Base-by-base conservation (phyloP, 2,329 filamentous ascomycete species). In the Stagonosporopsis chrysanthemi region DNA sequence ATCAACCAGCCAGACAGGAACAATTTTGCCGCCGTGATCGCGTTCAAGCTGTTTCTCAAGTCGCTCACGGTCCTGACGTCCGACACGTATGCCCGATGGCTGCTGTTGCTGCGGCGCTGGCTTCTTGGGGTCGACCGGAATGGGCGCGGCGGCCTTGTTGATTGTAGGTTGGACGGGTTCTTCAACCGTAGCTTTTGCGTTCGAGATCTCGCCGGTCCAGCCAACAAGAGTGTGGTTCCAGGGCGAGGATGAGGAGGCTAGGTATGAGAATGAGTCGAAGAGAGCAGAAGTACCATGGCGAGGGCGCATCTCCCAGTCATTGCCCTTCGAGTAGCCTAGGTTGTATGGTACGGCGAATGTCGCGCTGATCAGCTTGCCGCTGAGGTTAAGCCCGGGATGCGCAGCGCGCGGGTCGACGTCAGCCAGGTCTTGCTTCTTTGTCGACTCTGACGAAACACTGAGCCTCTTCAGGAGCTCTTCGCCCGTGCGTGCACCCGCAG, bases 211-310 rank as follows among this genome's bases (percentile, higher is more conserved):
- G 56, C 94, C 94, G 3, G 94, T 97, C 94, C 94, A 98, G 42
- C 92, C 93, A 50, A 98, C 90, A 6, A 97, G 85, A 0, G 89
- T 95, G 79, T 97, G 94, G 68, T 92, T 91, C 93, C 93, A 98
- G 19, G 89, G 88, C 2, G 89, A 88, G 40, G 90, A 84, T 53
- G 89, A 83, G n/a, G 92, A 96, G 3, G 92, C 91, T 41, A 98
- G 86, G 77, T 96, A 89, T 53, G 89, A 86, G 71, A 98, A 92
- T 9, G 92, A 93, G 75, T 97, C 92, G 78, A 96, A 96, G 31
- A 98, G 84, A 15, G 94, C 92, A 12, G 94, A 97, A 56, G 93
- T 94, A 52, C 94, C 94, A 59, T 90, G 89, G 24, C 93, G 90
- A 59, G 87, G 82, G 67, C 86, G 87, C 52, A 97, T 80, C 72